phyloP scores from a whole-genome alignment of 345 rosid species.

The Eucalyptus regnans region DNA sequence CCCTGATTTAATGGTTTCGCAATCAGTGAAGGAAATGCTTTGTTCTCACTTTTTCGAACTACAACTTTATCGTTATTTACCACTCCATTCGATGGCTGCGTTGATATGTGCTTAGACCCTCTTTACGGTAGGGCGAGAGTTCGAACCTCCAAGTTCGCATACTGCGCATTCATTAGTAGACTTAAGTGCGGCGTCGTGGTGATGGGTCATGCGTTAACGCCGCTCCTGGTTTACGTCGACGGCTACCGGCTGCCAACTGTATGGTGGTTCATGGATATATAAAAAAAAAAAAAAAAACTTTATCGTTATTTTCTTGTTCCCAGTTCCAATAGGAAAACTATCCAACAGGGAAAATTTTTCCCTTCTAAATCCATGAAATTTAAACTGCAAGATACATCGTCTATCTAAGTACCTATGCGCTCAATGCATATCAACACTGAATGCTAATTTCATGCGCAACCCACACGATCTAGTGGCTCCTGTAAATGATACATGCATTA shows the following conservation, averaged over 20 bases:
- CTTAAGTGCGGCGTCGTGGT: too few relatives aligned
- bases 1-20: neutral
- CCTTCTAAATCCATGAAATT: neutral
- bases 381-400: neutral
- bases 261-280: fast-evolving
- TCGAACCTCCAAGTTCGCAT: too few relatives aligned
- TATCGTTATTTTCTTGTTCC: neutral
- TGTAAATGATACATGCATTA: neutral
- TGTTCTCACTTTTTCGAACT: neutral
- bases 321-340: neutral
- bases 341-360: neutral
- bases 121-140: too few relatives aligned
- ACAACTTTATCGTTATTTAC: neutral
- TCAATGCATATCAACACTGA: neutral
- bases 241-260: too few relatives aligned
- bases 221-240: too few relatives aligned
- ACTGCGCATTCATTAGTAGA: too few relatives aligned
- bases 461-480: neutral
- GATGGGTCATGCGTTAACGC: too few relatives aligned
- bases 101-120: too few relatives aligned
- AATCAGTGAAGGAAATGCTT: neutral
- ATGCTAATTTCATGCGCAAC: neutral
- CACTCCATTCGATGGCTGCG: too few relatives aligned
- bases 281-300: too few relatives aligned
- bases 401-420: neutral